phyloP scores from a whole-genome alignment of 2,329 filamentous ascomycete species.

The Diaporthe caulivora region DNA sequence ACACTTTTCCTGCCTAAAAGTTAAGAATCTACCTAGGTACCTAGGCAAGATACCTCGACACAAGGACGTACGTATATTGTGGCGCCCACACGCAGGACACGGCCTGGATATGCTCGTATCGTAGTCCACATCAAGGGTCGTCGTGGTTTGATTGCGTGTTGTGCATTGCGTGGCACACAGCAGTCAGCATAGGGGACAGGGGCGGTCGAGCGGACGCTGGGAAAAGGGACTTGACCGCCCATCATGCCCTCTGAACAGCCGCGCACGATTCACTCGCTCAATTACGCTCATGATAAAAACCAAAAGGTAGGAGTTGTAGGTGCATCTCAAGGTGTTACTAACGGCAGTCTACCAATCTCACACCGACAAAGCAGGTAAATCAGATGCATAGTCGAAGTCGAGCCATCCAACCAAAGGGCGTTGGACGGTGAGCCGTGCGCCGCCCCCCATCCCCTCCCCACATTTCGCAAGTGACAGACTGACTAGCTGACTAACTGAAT shows the following conservation, averaged over 20 bases:
- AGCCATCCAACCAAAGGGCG: too few relatives aligned
- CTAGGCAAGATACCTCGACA: not conserved
- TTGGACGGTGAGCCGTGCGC: too few relatives aligned
- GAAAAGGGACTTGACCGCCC: not conserved
- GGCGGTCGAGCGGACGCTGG: not conserved
- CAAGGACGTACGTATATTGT: too few relatives aligned
- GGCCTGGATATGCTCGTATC: too few relatives aligned
- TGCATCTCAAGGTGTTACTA: too few relatives aligned
- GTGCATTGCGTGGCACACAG: constrained; percentile 15
- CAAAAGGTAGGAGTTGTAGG: too few relatives aligned
- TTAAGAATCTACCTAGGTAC: not conserved
- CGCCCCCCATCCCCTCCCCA: not conserved
- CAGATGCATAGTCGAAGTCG: too few relatives aligned
- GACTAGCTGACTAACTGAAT: too few relatives aligned
- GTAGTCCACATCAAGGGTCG: not conserved
- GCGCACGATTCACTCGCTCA: not conserved
- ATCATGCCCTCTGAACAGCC: not conserved
- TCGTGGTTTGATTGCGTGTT: constrained; percentile 17
- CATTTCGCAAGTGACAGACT: not conserved
- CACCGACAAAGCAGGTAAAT: not conserved
- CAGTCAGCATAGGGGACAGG: not conserved
- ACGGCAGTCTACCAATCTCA: too few relatives aligned
- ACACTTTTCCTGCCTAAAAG: too few relatives aligned
- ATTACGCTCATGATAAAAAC: too few relatives aligned
- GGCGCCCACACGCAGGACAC: not conserved